Percentiles rank a stretch among this genome's conserved stretches.
Evolutionary conservation across 208 protist genomes (phyloP).

Genomic region (Leishmania martiniquensis): DNA sequence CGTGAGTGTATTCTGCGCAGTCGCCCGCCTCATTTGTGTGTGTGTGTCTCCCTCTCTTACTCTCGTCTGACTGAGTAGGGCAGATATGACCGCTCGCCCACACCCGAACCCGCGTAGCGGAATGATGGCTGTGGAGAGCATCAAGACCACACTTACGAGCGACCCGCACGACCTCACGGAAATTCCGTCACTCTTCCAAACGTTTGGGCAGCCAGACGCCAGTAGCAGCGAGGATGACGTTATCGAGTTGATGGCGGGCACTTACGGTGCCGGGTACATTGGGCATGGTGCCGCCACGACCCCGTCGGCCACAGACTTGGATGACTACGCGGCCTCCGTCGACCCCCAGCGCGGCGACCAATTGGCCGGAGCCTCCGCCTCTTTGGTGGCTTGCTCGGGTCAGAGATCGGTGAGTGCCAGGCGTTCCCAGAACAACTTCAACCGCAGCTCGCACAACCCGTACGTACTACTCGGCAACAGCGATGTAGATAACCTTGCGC

Average conservation of each 20-base stretch:
- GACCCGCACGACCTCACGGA: constrained; percentile 44
- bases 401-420: constrained; percentile 11
- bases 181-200: constrained; percentile 62
- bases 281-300: neutral
- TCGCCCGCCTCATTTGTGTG: neutral
- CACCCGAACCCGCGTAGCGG: neutral
- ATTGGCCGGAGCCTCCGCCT: neutral
- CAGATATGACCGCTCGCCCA: neutral
- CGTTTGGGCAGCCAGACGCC: constrained; percentile 34
- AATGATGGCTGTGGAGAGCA: neutral
- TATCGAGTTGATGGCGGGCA: constrained; percentile 8
- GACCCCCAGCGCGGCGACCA: neutral
- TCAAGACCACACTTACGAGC: constrained; percentile 24
- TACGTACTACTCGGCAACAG: constrained; percentile 31
- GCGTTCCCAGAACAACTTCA: constrained; percentile 22
- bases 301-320: neutral
- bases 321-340: neutral
- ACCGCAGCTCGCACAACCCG: constrained; percentile 38
- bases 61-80: neutral
- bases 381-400: neutral
- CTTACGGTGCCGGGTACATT: constrained; percentile 4
- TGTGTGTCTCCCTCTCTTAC: constrained; percentile 10
- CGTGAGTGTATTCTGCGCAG: neutral
- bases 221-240: constrained; percentile 31
- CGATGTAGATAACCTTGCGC: constrained; percentile 8